These are phyloP conservation scores for Takashimella koratensis DNA, from an alignment of 1,284 basidiomycete genomes.

Conservation along the genomic window DNA sequence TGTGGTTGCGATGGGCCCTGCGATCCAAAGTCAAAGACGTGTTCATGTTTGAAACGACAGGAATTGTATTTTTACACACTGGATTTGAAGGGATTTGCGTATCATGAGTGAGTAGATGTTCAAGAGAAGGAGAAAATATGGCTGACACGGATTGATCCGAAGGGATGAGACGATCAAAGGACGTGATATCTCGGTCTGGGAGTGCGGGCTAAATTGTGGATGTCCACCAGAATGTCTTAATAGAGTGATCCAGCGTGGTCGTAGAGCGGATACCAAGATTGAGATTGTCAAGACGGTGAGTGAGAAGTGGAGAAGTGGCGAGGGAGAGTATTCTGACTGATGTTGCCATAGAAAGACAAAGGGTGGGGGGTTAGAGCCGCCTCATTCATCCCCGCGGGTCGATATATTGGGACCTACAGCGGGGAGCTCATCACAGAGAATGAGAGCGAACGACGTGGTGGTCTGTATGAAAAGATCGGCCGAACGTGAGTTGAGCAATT, in stretches of 20 bases:
- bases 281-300: conserved; percentile 57
- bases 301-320: not conserved
- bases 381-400: conserved; percentile 61
- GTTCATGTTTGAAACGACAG: conserved; percentile 64
- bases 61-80: conserved; percentile 48
- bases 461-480: conserved; percentile 67
- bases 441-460: conserved; percentile 64
- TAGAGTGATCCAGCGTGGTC: conserved; percentile 76
- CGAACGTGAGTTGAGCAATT: conserved; percentile 59
- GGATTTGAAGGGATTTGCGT: conserved; percentile 58
- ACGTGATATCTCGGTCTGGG: conserved; percentile 66
- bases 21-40: conserved; percentile 63
- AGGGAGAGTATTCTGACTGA: not conserved
- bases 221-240: conserved; percentile 78
- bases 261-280: conserved; percentile 61
- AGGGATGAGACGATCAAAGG: conserved; percentile 56
- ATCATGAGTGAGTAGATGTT: conserved; percentile 51
- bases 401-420: conserved; percentile 77
- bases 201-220: conserved; percentile 76
- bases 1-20: conserved; percentile 72
- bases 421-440: conserved; percentile 73
- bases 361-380: conserved; percentile 77
- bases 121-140: not conserved
- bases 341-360: conserved; percentile 51
- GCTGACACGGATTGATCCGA: not conserved